phyloP scores from a whole-genome alignment of 331 rosid species.

The Telfairia occidentalis region DNA sequence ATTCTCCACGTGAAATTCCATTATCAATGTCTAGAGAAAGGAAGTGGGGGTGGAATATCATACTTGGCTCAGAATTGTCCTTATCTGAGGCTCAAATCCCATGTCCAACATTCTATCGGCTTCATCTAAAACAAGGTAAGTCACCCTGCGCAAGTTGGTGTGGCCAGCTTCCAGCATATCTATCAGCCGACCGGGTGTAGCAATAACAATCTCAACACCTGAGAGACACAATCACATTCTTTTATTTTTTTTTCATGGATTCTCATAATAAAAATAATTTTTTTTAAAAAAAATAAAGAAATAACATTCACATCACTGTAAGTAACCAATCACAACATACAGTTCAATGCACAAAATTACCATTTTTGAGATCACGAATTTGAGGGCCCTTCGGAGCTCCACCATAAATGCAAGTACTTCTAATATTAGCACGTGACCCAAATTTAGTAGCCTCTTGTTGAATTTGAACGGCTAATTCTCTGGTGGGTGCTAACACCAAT shows the following conservation, averaged over 20 bases:
- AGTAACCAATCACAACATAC: neutral
- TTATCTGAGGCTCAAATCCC: constrained; percentile 98
- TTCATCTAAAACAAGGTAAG: constrained; percentile 88
- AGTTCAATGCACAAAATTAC: constrained; percentile 22
- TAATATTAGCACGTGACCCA: constrained; percentile 40
- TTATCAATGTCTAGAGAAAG: neutral
- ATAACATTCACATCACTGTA: constrained; percentile 8
- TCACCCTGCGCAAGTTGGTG: constrained; percentile 82
- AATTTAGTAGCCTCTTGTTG: constrained; percentile 81
- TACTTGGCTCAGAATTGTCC: constrained; percentile 80
- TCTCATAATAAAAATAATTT: no score
- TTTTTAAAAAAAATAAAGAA: no score
- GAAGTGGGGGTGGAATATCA: neutral
- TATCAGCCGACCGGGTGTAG: constrained; percentile 91
- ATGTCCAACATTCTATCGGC: constrained; percentile 99
- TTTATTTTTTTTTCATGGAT: no score
- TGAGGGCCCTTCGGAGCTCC: constrained; percentile 99
- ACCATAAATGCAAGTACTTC: constrained; percentile 85
- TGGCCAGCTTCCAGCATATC: constrained; percentile 96
- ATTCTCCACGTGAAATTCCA: neutral
- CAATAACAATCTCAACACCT: constrained; percentile 93
- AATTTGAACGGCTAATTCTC: constrained; percentile 94
- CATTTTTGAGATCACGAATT: constrained; percentile 82
- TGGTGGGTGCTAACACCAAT: constrained; percentile 79
- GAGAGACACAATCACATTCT: constrained; percentile 14